A percentile compares a stretch with the other conserved stretches of the same genome.
phyloP scores from a whole-genome alignment of 1,284 basidiomycete species.

The Puccinia hordei region DNA sequence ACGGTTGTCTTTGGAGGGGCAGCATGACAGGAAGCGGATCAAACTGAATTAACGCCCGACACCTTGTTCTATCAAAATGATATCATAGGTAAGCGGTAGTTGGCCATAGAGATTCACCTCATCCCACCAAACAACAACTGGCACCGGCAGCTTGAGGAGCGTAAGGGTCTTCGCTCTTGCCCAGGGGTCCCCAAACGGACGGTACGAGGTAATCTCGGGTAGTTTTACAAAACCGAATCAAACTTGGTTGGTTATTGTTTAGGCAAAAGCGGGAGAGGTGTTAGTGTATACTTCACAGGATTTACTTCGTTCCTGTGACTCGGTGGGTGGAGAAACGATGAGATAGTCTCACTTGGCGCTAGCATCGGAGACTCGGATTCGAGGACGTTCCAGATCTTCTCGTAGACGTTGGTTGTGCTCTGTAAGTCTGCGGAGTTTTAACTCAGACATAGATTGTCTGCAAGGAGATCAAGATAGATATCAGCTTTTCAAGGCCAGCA shows the following conservation, averaged over 20 bases:
- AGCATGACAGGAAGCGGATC: background rate
- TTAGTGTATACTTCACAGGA: background rate
- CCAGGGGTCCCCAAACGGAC: constrained; percentile 88
- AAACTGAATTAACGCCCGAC: background rate
- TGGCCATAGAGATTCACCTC: background rate
- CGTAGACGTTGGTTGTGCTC: constrained; percentile 89
- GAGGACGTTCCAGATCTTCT: constrained; percentile 83
- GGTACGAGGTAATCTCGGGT: constrained; percentile 86
- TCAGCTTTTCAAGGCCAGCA: background rate
- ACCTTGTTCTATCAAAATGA: background rate
- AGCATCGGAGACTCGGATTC: constrained; percentile 87
- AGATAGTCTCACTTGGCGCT: constrained; percentile 71
- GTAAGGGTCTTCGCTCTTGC: constrained; percentile 84
- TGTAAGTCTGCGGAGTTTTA: constrained; percentile 85
- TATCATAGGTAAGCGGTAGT: background rate
- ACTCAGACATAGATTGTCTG: constrained; percentile 77
- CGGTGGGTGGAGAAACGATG: background rate
- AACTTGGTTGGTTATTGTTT: constrained; percentile 65
- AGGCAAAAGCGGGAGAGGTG: constrained; percentile 8
- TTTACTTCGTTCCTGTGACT: background rate
- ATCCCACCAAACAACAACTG: constrained; percentile 39
- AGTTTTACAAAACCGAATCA: constrained; percentile 87
- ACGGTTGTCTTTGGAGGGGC: background rate
- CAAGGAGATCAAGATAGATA: background rate
- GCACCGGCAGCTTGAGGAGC: constrained; percentile 68